Percentiles rank a stretch among this genome's conserved stretches.
Evolutionary conservation across 345 rosid genomes (phyloP).

Genomic region (Lepidium didymum): DNA sequence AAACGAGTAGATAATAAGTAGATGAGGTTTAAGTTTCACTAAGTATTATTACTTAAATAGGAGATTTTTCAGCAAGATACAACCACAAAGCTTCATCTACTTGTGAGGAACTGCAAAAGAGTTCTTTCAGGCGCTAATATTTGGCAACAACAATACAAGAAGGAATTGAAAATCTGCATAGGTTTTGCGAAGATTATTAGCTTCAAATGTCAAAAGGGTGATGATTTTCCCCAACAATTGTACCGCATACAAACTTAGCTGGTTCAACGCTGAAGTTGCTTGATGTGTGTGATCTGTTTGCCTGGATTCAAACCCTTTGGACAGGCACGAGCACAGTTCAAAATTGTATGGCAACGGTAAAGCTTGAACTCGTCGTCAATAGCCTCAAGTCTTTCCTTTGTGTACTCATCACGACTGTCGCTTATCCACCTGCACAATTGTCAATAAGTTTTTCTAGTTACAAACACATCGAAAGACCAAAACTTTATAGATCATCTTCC

Average conservation of each 20-base stretch:
- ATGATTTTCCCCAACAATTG: neutral
- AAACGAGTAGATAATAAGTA: constrained; percentile 16
- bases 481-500: neutral
- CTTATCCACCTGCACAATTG: constrained; percentile 80
- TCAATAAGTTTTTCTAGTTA: neutral
- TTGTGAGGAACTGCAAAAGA: constrained; percentile 10
- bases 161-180: neutral
- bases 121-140: neutral
- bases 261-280: constrained; percentile 48
- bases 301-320: constrained; percentile 99
- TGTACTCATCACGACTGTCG: constrained; percentile 96
- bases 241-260: neutral
- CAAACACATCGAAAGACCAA: constrained; percentile 3
- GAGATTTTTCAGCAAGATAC: constrained; percentile 2
- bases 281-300: constrained; percentile 77
- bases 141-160: constrained; percentile 20
- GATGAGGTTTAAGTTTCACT: constrained; percentile 2
- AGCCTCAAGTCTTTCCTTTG: constrained; percentile 80
- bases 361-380: constrained; percentile 91
- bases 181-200: constrained; percentile 22
- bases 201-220: neutral
- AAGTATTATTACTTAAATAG: constrained; percentile 13
- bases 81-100: constrained; percentile 25
- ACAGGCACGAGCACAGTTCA: constrained; percentile 97
- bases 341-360: constrained; percentile 93